These are phyloP conservation scores for Wickerhamiella infanticola DNA, from an alignment of 1,139 yeast genomes.

Conservation along the genomic window DNA sequence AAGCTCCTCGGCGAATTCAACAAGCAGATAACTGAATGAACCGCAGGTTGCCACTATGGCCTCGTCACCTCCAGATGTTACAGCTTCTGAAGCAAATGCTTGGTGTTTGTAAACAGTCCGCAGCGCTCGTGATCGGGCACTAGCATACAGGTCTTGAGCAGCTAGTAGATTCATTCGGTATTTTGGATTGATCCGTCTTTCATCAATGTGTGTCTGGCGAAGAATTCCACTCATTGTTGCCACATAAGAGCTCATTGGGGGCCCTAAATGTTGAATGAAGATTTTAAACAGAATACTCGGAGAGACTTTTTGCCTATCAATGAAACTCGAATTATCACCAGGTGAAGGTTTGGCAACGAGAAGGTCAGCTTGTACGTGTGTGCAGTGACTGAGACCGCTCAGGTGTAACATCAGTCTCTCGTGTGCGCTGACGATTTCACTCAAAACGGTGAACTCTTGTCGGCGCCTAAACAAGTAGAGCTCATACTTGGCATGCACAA, in stretches of 20 bases:
- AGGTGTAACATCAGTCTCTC: constrained; percentile 40
- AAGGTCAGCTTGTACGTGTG: constrained; percentile 40
- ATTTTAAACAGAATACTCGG: constrained; percentile 41
- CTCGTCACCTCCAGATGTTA: constrained; percentile 50
- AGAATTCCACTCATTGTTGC: constrained; percentile 48
- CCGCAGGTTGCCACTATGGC: constrained; percentile 80
- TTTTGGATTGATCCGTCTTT: constrained; percentile 26
- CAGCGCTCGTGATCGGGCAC: constrained; percentile 43
- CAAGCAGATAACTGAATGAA: constrained; percentile 51
- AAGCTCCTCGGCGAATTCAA: constrained; percentile 47
- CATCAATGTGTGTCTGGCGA: constrained; percentile 22
- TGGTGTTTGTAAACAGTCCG: constrained; percentile 43
- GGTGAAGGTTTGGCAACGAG: constrained; percentile 1
- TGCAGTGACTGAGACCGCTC: constrained; percentile 53
- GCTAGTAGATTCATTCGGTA: constrained; percentile 34
- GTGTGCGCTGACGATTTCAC: constrained; percentile 36
- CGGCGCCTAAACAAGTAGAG: constrained; percentile 40
- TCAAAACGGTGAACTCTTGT: constrained; percentile 33
- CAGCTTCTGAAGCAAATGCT: constrained; percentile 17
- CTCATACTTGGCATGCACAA: constrained; percentile 55
- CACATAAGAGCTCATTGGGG: constrained; percentile 49
- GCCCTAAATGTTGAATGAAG: constrained; percentile 54
- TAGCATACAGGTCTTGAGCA: constrained; percentile 41
- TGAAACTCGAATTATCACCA: background rate
- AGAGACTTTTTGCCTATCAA: background rate